Evolutionary conservation across 139 green algal species (phyloP).

Genomic region (Chlamydomonas applanata): DNA sequence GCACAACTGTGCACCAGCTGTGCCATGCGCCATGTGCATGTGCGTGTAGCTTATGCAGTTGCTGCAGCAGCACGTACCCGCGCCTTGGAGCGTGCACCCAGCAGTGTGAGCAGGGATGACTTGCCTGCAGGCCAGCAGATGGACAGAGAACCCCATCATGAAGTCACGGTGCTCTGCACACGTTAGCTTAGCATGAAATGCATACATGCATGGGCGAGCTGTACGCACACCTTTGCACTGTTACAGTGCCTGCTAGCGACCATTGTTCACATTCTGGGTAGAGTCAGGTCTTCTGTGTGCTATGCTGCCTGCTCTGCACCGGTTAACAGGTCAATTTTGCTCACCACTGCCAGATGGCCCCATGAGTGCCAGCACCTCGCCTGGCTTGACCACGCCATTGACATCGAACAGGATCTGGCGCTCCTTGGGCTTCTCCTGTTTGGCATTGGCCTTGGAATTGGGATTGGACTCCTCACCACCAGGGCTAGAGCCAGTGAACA

Average conservation of each 20-base stretch:
- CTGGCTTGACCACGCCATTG: conserved; percentile 25
- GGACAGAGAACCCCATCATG: neutral
- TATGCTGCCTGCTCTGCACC: neutral
- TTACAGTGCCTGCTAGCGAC: neutral
- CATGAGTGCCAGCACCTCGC: conserved; percentile 25
- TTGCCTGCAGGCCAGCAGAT: conserved; percentile 54
- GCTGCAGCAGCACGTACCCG: neutral
- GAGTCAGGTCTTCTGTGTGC: neutral
- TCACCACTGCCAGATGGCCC: conserved; percentile 1
- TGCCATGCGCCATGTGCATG: too few species aligned
- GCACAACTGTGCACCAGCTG: too few species aligned
- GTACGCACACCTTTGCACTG: neutral
- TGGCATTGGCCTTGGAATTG: too few species aligned
- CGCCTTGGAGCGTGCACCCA: conserved; percentile 57
- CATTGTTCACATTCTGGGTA: neutral
- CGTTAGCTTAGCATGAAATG: neutral
- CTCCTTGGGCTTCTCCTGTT: conserved; percentile 6
- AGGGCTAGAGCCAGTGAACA: too few species aligned
- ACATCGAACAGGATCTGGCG: conserved; percentile 41
- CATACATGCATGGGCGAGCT: neutral
- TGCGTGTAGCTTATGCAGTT: too few species aligned
- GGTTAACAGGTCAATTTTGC: neutral
- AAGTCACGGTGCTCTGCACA: neutral
- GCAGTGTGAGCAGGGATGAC: conserved; percentile 69
- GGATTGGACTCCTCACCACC: too few species aligned